These are phyloP conservation scores for Glycine tomentella DNA, from an alignment of 306 rosid genomes.

Conservation along the genomic window DNA sequence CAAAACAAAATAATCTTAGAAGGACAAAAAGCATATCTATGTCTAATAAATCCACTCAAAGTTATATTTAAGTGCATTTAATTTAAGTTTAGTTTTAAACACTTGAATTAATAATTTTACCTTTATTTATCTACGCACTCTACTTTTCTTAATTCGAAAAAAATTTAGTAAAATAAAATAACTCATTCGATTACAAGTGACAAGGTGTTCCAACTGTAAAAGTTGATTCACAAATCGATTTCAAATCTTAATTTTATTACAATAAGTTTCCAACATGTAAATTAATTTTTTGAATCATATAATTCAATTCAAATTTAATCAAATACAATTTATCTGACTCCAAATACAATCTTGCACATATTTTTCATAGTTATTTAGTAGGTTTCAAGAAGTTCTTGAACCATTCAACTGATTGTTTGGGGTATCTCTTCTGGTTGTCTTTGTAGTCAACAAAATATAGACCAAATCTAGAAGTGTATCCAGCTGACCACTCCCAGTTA, in stretches of 20 bases:
- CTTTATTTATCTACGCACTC: neutral
- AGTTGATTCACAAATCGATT: neutral
- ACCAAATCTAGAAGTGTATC: constrained; percentile 84
- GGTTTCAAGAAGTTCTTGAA: constrained; percentile 79
- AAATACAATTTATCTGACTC: too few species aligned
- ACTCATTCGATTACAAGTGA: neutral
- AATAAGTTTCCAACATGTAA: neutral
- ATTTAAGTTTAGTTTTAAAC: neutral
- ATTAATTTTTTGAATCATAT: neutral
- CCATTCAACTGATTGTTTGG: constrained; percentile 87
- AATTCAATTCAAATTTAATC: neutral
- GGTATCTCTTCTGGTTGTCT: constrained; percentile 86
- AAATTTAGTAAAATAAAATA: neutral
- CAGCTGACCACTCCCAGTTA: constrained; percentile 96
- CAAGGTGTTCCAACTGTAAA: neutral
- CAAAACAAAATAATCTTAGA: too few species aligned
- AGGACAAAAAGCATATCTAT: too few species aligned
- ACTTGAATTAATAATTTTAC: neutral
- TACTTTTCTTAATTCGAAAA: neutral
- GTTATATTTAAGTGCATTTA: neutral
- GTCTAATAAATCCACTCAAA: neutral
- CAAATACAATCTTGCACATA: neutral
- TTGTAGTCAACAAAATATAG: constrained; percentile 78
- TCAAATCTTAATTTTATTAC: neutral
- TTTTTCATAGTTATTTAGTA: constrained; percentile 21